phyloP scores from a whole-genome alignment of 305 asterid species.

The Coffea humblotiana region DNA sequence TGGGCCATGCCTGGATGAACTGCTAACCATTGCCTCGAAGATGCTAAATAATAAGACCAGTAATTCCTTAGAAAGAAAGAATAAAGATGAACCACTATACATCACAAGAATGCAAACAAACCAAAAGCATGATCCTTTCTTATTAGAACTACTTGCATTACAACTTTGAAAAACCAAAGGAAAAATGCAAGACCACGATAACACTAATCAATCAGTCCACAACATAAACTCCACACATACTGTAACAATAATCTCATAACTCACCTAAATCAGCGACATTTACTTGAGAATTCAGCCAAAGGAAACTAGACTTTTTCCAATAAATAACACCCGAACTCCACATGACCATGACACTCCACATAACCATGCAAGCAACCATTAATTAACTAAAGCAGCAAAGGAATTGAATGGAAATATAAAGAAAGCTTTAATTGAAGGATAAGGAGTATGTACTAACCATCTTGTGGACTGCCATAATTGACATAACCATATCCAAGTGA shows the following conservation, averaged over 20 bases:
- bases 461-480: conserved; percentile 70
- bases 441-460: conserved; percentile 46
- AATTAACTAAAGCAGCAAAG: background rate
- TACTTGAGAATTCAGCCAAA: background rate
- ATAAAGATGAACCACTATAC: background rate
- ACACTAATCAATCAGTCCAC: background rate
- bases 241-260: background rate
- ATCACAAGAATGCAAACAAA: background rate
- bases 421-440: background rate
- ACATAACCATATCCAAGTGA: conserved; percentile 98
- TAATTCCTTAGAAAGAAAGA: background rate
- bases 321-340: background rate
- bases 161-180: background rate
- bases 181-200: background rate
- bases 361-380: background rate
- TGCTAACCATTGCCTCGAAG: background rate
- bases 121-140: background rate
- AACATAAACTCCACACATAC: background rate
- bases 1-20: background rate
- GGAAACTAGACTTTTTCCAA: background rate
- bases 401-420: background rate
- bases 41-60: too few species aligned
- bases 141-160: background rate
- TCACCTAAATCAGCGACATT: background rate
- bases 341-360: background rate